Evolutionary conservation across 208 protist genomes (phyloP).

Genomic region (Leishmania braziliensis): DNA sequence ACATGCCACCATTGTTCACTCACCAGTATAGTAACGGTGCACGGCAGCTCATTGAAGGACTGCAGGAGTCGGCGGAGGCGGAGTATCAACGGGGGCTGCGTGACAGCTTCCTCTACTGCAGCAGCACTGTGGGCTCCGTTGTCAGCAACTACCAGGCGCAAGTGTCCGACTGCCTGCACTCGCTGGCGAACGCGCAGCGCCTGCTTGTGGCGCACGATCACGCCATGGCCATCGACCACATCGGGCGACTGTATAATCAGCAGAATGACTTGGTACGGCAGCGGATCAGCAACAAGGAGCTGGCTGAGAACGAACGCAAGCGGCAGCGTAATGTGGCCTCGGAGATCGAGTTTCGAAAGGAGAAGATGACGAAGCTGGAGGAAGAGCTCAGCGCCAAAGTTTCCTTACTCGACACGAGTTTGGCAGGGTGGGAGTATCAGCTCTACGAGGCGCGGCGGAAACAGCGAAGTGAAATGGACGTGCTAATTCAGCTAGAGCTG

Average conservation of each 20-base stretch:
- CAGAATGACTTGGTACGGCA: constrained; percentile 49
- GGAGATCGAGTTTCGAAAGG: constrained; percentile 44
- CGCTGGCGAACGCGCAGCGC: constrained; percentile 72
- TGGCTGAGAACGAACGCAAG: constrained; percentile 51
- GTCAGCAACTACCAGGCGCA: constrained; percentile 57
- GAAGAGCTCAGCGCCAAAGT: constrained; percentile 41
- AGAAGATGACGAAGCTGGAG: constrained; percentile 55
- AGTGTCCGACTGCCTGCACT: constrained; percentile 67
- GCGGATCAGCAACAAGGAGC: constrained; percentile 39
- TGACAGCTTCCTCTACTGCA: constrained; percentile 72
- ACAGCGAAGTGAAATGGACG: constrained; percentile 42
- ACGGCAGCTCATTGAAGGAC: constrained; percentile 44
- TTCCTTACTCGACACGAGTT: constrained; percentile 47
- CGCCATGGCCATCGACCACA: constrained; percentile 61
- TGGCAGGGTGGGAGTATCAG: constrained; percentile 82
- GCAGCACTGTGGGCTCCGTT: constrained; percentile 49
- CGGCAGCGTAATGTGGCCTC: constrained; percentile 48
- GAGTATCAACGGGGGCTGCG: constrained; percentile 77
- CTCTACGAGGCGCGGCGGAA: constrained; percentile 62
- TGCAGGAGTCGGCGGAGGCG: constrained; percentile 48
- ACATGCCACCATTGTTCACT: constrained; percentile 79
- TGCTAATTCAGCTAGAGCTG: constrained; percentile 53
- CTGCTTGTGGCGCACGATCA: constrained; percentile 85
- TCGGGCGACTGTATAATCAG: constrained; percentile 64
- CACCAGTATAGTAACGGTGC: constrained; percentile 77